phyloP scores from a whole-genome alignment of 139 green algal species.

The Chlamydomonas applanata region DNA sequence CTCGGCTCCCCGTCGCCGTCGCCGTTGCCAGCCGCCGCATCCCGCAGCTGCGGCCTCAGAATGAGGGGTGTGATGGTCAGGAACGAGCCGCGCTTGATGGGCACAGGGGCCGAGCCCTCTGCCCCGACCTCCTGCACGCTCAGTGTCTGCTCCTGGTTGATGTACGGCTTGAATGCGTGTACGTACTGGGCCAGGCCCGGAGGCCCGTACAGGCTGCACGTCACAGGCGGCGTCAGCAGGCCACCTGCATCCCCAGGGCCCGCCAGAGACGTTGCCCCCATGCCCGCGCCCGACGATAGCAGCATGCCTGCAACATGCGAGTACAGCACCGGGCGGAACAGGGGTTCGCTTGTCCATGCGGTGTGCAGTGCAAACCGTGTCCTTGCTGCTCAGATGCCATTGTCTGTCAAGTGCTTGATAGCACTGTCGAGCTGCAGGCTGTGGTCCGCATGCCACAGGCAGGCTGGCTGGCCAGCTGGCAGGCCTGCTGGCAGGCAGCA shows the following conservation, averaged over 20 bases:
- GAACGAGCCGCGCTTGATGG: neutral
- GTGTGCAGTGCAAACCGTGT: too few relatives aligned
- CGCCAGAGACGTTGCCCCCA: neutral
- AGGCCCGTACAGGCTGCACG: constrained; percentile 17
- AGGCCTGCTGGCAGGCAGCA: too few relatives aligned
- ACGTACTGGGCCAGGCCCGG: constrained; percentile 20
- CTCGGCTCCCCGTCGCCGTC: neutral
- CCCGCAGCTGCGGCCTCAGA: neutral
- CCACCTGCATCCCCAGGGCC: constrained; percentile 6
- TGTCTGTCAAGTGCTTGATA: too few relatives aligned
- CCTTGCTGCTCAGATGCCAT: too few relatives aligned
- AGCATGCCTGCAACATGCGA: constrained; percentile 56
- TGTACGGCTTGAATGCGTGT: constrained; percentile 32
- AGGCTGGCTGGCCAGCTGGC: too few relatives aligned
- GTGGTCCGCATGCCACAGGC: too few relatives aligned
- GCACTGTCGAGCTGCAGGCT: too few relatives aligned
- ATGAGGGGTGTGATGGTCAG: constrained; percentile 6
- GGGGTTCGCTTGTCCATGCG: too few relatives aligned
- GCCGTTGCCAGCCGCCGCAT: neutral
- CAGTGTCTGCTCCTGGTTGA: constrained; percentile 26
- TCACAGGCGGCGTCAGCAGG: constrained; percentile 40
- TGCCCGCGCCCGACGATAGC: constrained; percentile 25
- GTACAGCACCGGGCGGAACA: too few relatives aligned
- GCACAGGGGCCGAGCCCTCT: neutral
- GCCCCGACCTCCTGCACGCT: constrained; percentile 27